These are phyloP conservation scores for Pseudocercospora vitis DNA, from an alignment of 2,329 filamentous ascomycete genomes.

Conservation along the genomic window DNA sequence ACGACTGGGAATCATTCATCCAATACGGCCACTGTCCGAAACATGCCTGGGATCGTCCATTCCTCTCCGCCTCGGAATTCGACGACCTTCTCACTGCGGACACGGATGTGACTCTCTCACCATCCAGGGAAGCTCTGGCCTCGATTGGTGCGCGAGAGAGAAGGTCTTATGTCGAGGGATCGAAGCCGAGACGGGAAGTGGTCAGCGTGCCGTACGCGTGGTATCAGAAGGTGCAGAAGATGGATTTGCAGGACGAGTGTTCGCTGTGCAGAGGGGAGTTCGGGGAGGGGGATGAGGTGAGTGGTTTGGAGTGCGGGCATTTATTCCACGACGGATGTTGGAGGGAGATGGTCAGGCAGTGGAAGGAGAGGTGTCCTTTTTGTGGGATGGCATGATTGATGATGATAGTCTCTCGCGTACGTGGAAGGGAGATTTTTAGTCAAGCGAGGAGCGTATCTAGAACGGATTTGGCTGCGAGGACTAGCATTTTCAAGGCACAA, in stretches of 20 bases:
- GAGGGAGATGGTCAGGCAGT: background rate
- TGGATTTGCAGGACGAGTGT: background rate
- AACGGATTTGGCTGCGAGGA: no score
- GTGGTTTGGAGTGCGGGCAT: background rate
- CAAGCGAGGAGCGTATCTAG: background rate
- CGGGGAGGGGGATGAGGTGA: background rate
- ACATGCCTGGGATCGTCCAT: background rate
- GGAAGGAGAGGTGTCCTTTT: background rate
- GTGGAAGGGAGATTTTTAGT: background rate
- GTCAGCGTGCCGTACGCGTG: background rate
- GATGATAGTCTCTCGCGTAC: no score
- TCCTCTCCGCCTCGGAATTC: background rate
- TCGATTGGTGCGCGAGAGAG: background rate
- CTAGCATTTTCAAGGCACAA: no score
- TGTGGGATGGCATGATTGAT: no score
- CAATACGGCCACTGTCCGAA: background rate
- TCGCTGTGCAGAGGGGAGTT: background rate
- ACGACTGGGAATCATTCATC: background rate
- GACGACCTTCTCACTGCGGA: background rate
- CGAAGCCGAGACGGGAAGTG: no score
- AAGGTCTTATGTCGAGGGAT: background rate
- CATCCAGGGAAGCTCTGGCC: background rate
- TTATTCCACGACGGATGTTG: background rate
- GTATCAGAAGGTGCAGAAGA: background rate
- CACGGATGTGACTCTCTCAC: background rate